Conservation (phyloP, 2,329 filamentous ascomycete species). For the Paracamarosporium sp. region DNA sequence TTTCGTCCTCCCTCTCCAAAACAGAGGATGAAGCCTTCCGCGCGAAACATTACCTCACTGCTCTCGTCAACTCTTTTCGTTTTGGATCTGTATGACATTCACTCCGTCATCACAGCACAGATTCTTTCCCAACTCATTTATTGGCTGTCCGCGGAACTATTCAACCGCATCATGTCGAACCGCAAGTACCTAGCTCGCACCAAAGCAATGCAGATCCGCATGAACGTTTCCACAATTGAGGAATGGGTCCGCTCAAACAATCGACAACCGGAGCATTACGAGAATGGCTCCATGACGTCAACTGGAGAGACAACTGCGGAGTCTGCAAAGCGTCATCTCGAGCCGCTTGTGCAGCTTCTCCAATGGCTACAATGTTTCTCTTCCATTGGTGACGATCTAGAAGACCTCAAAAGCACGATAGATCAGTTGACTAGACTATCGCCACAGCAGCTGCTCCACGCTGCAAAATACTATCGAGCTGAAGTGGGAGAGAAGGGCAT, state of each 20-base stretch:
- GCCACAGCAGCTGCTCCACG: constrained; percentile 87
- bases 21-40: constrained; percentile 87
- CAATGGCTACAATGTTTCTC: constrained; percentile 99
- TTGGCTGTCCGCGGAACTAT: constrained; percentile 94
- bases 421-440: constrained; percentile 86
- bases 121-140: constrained; percentile 92
- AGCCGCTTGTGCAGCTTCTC: constrained; percentile 88
- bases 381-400: constrained; percentile 86
- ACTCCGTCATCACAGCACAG: constrained; percentile 93
- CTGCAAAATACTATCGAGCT: constrained; percentile 89
- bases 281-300: constrained; percentile 84
- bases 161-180: constrained; percentile 97
- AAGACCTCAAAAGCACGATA: constrained; percentile 85
- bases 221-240: constrained; percentile 95
- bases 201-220: constrained; percentile 99
- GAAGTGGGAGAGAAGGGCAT: constrained; percentile 95
- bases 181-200: constrained; percentile 92
- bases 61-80: constrained; percentile 96
- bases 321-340: constrained; percentile 80
- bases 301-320: constrained; percentile 89
- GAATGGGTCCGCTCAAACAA: constrained; percentile 97
- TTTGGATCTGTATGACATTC: constrained; percentile 96
- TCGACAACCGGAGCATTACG: constrained; percentile 91
- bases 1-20: constrained; percentile 94
- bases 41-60: constrained; percentile 92